Evolutionary conservation across 2,329 filamentous ascomycete genomes (phyloP).

Genomic region (Aaosphaeria arxii): DNA sequence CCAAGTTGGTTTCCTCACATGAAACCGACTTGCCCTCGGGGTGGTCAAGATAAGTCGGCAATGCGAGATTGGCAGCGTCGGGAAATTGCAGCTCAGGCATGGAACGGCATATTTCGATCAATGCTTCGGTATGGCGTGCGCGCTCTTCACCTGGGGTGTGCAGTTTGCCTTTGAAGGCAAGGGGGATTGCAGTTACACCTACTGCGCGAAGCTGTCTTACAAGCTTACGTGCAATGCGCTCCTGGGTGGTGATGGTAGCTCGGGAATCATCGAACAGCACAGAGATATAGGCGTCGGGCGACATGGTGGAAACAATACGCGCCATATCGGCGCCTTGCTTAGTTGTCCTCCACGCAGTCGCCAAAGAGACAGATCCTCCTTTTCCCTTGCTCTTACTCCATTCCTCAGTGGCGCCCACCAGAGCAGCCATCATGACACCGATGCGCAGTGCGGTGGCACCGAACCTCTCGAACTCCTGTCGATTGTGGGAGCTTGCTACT

Average conservation of each 20-base stretch:
- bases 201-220: constrained; percentile 1
- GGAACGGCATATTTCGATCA: constrained; percentile 2
- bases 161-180: constrained; percentile 2
- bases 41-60: constrained; percentile 20
- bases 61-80: constrained; percentile 12
- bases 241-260: constrained; percentile 5
- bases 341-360: neutral
- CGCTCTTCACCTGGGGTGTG: constrained; percentile 1
- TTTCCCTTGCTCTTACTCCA: neutral
- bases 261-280: constrained; percentile 3
- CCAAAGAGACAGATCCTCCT: neutral
- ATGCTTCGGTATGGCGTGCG: neutral
- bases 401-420: constrained; percentile 1
- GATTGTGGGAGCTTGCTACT: neutral
- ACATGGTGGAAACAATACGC: neutral
- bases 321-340: neutral
- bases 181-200: constrained; percentile 1
- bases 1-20: constrained; percentile 18
- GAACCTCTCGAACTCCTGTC: constrained; percentile 1
- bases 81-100: constrained; percentile 4
- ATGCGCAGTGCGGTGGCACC: constrained; percentile 1
- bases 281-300: constrained; percentile 3
- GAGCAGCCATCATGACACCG: constrained; percentile 4
- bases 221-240: neutral
- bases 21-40: constrained; percentile 9